These are phyloP conservation scores for Talaromyces pinophilus DNA, from an alignment of 2,329 filamentous ascomycete genomes.

Conservation along the genomic window DNA sequence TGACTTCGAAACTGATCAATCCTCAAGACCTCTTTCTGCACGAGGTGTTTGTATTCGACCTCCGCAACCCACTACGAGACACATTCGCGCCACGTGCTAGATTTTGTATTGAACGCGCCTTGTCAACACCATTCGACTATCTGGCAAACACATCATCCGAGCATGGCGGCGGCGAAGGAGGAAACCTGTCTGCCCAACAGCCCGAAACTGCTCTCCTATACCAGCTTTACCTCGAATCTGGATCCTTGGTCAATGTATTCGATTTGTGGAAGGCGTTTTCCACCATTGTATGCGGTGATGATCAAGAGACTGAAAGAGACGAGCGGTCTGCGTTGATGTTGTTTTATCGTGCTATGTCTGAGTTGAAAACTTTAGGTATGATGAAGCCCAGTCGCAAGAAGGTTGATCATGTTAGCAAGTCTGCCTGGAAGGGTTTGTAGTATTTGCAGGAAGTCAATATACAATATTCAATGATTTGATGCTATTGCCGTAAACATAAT, in stretches of 20 bases:
- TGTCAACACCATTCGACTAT: conserved; percentile 62
- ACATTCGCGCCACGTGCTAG: conserved; percentile 61
- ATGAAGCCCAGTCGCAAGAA: conserved; percentile 89
- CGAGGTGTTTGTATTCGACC: conserved; percentile 61
- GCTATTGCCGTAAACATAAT: conserved; percentile 9
- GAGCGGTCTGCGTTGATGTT: conserved; percentile 58
- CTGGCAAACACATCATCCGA: conserved; percentile 49
- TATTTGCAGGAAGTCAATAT: no score
- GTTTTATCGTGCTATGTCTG: conserved; percentile 84
- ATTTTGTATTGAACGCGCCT: conserved; percentile 60
- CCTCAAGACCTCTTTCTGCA: conserved; percentile 56
- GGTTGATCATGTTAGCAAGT: conserved; percentile 85
- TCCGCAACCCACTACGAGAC: conserved; percentile 58
- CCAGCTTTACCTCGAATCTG: conserved; percentile 64
- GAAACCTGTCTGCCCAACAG: conserved; percentile 52
- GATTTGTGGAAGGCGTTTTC: conserved; percentile 65
- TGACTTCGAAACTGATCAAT: conserved; percentile 49
- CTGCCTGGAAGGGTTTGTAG: conserved; percentile 67
- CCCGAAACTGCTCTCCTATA: conserved; percentile 62
- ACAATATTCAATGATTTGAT: neutral
- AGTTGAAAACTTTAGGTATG: conserved; percentile 81
- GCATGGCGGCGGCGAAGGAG: conserved; percentile 36
- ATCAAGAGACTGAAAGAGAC: conserved; percentile 30
- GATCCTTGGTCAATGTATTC: conserved; percentile 60
- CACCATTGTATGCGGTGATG: conserved; percentile 49